A percentile compares a stretch with the other conserved stretches of the same genome.
phyloP scores from a whole-genome alignment of 305 asterid species.

The Rubia peregrina region DNA sequence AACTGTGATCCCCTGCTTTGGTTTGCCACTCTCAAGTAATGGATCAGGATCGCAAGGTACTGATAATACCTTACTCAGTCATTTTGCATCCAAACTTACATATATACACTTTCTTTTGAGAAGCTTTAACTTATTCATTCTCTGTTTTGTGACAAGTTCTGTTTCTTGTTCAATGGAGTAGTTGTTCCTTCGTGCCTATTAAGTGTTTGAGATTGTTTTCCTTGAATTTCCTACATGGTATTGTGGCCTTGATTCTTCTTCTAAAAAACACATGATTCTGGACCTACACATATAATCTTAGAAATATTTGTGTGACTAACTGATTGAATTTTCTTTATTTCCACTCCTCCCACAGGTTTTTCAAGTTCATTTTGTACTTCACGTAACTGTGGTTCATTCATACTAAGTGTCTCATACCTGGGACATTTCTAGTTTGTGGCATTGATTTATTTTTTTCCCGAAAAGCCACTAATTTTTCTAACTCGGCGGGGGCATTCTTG shows the following conservation, averaged over 20 bases:
- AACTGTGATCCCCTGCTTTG: not conserved
- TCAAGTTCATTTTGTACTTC: not conserved
- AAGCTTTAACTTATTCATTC: not conserved
- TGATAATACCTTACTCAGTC: no score
- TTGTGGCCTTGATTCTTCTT: not conserved
- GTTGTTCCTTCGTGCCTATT: not conserved
- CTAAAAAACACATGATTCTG: not conserved
- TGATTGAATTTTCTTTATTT: not conserved
- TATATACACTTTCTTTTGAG: not conserved
- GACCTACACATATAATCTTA: not conserved
- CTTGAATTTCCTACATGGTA: not conserved
- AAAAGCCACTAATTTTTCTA: no score
- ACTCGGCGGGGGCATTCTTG: not conserved
- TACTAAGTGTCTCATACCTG: not conserved
- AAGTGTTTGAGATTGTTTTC: not conserved
- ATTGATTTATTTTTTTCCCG: not conserved
- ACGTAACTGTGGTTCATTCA: not conserved
- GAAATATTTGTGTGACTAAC: not conserved
- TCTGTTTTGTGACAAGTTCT: not conserved
- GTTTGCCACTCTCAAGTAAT: constrained; percentile 27
- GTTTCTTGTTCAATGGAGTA: not conserved
- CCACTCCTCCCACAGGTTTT: not conserved
- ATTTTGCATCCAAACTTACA: no score
- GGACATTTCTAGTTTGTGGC: not conserved
- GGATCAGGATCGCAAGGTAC: constrained; percentile 40